Conservation (phyloP, 2,329 filamentous ascomycete genomes). For the Gremmenia infestans region DNA sequence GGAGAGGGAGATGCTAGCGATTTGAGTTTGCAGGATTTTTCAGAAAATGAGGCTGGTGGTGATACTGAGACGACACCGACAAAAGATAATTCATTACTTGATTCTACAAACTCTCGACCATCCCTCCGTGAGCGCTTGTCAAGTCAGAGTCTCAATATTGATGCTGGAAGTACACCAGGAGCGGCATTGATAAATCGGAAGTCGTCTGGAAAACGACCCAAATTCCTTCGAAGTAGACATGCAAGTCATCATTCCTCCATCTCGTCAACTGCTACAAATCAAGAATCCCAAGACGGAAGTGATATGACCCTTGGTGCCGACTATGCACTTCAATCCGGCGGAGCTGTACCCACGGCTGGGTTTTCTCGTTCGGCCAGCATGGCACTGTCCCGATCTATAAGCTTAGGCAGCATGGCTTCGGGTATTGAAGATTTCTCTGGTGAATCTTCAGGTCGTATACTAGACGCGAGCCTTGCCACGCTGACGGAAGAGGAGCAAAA, state of each 20-base stretch:
- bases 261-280: slow-evolving; percentile 52
- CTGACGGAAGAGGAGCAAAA: slow-evolving; percentile 54
- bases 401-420: slow-evolving; percentile 84
- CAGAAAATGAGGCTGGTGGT: slow-evolving; percentile 12
- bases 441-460: slow-evolving; percentile 27
- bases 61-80: slow-evolving; percentile 24
- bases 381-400: slow-evolving; percentile 70
- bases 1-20: background rate
- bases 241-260: slow-evolving; percentile 56
- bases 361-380: slow-evolving; percentile 45
- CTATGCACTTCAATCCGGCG: slow-evolving; percentile 77
- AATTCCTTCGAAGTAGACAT: slow-evolving; percentile 50
- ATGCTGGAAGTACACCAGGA: slow-evolving; percentile 45
- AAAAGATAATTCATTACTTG: slow-evolving; percentile 7
- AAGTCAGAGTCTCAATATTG: slow-evolving; percentile 33
- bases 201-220: slow-evolving; percentile 45
- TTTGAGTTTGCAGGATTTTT: slow-evolving; percentile 10
- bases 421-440: slow-evolving; percentile 52
- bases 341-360: slow-evolving; percentile 57
- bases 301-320: slow-evolving; percentile 73
- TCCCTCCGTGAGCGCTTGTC: slow-evolving; percentile 32
- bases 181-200: slow-evolving; percentile 35
- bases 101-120: slow-evolving; percentile 19
- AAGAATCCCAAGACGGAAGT: slow-evolving; percentile 53
- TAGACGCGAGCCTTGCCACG: slow-evolving; percentile 47